Base-by-base conservation (phyloP, 78 protist genomes). In the Dictyostelium firmibasis region DNA sequence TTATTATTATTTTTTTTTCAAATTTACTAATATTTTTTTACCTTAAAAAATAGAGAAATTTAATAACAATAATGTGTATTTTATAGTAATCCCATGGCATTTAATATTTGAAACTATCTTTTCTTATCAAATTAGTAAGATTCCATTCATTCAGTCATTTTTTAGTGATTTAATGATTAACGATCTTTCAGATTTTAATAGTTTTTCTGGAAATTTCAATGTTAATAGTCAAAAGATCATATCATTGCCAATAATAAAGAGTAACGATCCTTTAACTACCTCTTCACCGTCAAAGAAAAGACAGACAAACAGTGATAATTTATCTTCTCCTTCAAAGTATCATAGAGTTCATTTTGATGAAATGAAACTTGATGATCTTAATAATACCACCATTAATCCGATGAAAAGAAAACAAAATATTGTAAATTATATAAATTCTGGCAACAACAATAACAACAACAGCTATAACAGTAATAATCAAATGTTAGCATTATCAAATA, bases 1-100 rank as follows among this genome's bases (percentile, higher is more conserved):
- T 18, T 41, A 35, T 41, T 53, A 75, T n/a, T 31, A 75, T 4
- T 38, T 31, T 13, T 10, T 18, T 10, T 14, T 62, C 23, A 31
- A 3, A 4, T 64, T 13, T 20, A 57, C 67, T 57, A 57, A 57
- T 6, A 57, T 67, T 67, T 27, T 8, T 27, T 25, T 27, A n/a
- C 25, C n/a, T 76, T 23, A 76, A 57, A 14, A 20, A 14, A 57
- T 4, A 57, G 67, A 57, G 67, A 57, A 76, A 23, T 79, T 25
- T 5, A 35, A 38, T 79, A 31, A 81, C n/a, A 13, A 36, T 77
- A 47, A 20, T 38, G 35, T 4, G n/a, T 53, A 44, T 25, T 85
- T 60, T 27, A 27, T 86, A 57, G 74, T 82, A 23, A 25, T 89
- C 14, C 94, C 94, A 64, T 89, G 94, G 94, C 72, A 89, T 81